These are phyloP conservation scores for Amborella trichopoda DNA, from an alignment of 164 flowering plant species.

Conservation along the genomic window DNA sequence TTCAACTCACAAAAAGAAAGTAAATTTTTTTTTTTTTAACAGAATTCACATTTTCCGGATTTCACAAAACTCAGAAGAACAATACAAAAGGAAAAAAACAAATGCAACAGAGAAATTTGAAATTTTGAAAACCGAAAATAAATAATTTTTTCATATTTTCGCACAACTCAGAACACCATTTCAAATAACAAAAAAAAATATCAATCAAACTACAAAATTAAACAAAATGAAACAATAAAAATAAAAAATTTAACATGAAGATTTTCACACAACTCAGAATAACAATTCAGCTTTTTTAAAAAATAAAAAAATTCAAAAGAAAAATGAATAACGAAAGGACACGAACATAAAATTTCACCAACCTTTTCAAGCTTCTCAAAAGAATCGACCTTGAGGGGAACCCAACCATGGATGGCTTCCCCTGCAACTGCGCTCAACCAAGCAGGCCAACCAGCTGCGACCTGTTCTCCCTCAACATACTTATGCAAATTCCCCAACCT, in stretches of 20 bases:
- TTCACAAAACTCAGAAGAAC: too few species aligned
- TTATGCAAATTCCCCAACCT: slow-evolving; percentile 38
- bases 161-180: neutral
- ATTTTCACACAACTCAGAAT: too few species aligned
- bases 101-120: neutral
- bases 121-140: neutral
- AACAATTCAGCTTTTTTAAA: neutral
- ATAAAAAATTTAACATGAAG: too few species aligned
- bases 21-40: too few species aligned
- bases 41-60: too few species aligned
- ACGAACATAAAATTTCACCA: neutral
- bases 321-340: neutral
- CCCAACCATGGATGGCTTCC: slow-evolving; percentile 80
- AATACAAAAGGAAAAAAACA: neutral
- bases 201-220: neutral
- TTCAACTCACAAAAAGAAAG: too few species aligned
- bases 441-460: slow-evolving; percentile 84
- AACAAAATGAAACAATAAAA: neutral
- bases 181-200: neutral
- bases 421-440: slow-evolving; percentile 73
- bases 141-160: neutral
- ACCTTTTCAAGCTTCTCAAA: slow-evolving; percentile 88
- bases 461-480: slow-evolving; percentile 51
- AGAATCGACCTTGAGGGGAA: slow-evolving; percentile 61
- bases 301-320: neutral